Base-by-base conservation (phyloP, 352 stramenopile genomes). In the Globisporangium parvum region DNA sequence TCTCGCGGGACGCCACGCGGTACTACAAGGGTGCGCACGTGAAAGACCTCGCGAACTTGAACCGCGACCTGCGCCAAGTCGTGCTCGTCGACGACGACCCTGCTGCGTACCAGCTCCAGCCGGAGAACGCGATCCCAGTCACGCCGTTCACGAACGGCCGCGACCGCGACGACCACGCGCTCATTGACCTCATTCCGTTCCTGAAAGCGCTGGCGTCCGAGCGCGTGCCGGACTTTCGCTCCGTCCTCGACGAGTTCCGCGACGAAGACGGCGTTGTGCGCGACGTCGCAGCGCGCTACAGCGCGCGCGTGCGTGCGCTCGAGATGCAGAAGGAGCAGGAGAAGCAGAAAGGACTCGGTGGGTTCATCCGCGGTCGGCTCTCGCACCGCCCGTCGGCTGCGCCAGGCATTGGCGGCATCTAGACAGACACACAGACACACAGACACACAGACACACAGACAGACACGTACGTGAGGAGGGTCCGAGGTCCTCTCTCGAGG, bases 11-110 rank as follows among this genome's bases (percentile, higher is more conserved):
- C 35, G 73, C 81, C 12, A 93, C 85, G 59, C 82, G 83, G 21
- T 95, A 92, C 70, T 56, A 85, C 56, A 90, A 93, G 51, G 80
- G 84, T 28, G 69, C 80, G 26, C 85, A 93, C 59, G 85, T 95
- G 10, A 95, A 95, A 64, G 85, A 95, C 52, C 63, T 95, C 40
- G 62, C 69, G 21, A 87, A 84, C 44, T 57, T 95, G 33, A 95
- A 95, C 63, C 82, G 85, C 45, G 74, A 92, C 57, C 53, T 95
- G 47, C 75, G 70, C 57, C 80, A 91, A 58, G 81, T 93, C 44
- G 79, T 95, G 53, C 78, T 95, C 59, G 51, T 95, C n/a, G 85
- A 95, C 57, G 78, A 93, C 54, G 78, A 95, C 47, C 79, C 85
- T 31, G 66, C 62, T 1, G 79, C 84, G 4, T 95, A 90, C 63